phyloP scores from a whole-genome alignment of 2,329 filamentous ascomycete species.

The Aspergillus novofumigatus region DNA sequence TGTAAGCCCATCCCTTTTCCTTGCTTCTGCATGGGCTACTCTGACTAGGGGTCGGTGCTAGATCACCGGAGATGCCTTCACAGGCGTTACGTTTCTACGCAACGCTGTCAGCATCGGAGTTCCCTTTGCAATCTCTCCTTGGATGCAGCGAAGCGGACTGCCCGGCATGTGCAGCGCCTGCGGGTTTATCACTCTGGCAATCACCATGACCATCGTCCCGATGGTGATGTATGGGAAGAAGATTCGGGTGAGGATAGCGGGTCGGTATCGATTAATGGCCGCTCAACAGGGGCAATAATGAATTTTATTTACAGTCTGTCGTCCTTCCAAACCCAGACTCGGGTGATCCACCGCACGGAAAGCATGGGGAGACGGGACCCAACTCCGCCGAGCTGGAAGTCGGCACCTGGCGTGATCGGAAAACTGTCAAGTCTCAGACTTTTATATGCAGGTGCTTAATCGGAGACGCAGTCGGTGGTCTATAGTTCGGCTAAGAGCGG shows the following conservation, averaged over 20 bases:
- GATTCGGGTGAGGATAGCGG: neutral
- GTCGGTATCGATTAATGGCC: neutral
- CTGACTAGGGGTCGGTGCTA: neutral
- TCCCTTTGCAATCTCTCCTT: slow-evolving; percentile 22
- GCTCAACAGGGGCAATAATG: neutral
- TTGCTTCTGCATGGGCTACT: neutral
- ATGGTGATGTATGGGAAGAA: slow-evolving; percentile 21
- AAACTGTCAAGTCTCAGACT: neutral
- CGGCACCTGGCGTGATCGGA: neutral
- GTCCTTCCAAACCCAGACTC: no score
- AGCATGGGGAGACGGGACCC: neutral
- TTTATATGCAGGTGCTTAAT: neutral
- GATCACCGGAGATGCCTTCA: slow-evolving; percentile 22
- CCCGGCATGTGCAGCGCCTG: slow-evolving; percentile 22
- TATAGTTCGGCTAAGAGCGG: neutral
- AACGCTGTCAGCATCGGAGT: slow-evolving; percentile 26
- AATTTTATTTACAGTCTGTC: neutral
- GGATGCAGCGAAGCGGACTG: slow-evolving; percentile 18
- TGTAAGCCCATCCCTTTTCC: slow-evolving; percentile 14
- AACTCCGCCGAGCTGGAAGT: neutral
- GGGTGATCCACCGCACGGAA: no score
- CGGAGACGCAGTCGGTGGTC: neutral
- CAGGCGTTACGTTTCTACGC: slow-evolving; percentile 24
- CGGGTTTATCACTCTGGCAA: slow-evolving; percentile 17
- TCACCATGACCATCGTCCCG: slow-evolving; percentile 13